A percentile compares a stretch with the other conserved stretches of the same genome.
Conservation (phyloP, 805 yeast genomes). For the Yamadazyma insecticola region DNA sequence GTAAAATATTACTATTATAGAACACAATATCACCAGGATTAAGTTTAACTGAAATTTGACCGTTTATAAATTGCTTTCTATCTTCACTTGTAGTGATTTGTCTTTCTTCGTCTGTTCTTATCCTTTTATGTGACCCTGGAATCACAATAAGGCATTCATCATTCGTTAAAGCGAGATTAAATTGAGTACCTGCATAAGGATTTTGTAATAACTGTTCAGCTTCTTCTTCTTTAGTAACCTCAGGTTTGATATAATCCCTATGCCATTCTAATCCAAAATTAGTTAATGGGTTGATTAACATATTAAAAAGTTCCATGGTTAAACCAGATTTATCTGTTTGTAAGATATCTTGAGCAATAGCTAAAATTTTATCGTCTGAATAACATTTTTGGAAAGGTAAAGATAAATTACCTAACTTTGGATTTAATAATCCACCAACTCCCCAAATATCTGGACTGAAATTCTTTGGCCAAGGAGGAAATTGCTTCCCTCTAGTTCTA, state of each 20-base stretch:
- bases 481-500: slow-evolving; percentile 48
- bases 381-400: slow-evolving; percentile 38
- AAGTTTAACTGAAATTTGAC: slow-evolving; percentile 37
- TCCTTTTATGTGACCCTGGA: slow-evolving; percentile 44
- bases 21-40: slow-evolving; percentile 49
- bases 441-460: slow-evolving; percentile 54
- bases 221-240: slow-evolving; percentile 42
- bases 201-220: slow-evolving; percentile 29
- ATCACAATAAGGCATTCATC: slow-evolving; percentile 46
- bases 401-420: slow-evolving; percentile 35
- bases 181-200: slow-evolving; percentile 47
- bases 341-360: slow-evolving; percentile 39
- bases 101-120: slow-evolving; percentile 43
- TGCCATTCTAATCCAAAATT: slow-evolving; percentile 55
- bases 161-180: slow-evolving; percentile 44
- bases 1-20: slow-evolving; percentile 47
- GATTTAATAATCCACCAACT: slow-evolving; percentile 43
- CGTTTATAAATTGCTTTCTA: slow-evolving; percentile 31
- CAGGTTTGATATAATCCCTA: slow-evolving; percentile 46
- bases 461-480: slow-evolving; percentile 54
- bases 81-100: slow-evolving; percentile 30
- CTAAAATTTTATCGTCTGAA: slow-evolving; percentile 33
- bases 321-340: slow-evolving; percentile 31
- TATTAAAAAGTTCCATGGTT: slow-evolving; percentile 47
- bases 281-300: slow-evolving; percentile 49